Evolutionary conservation across 2,329 filamentous ascomycete genomes (phyloP).

Genomic region (Alternaria dauci): DNA sequence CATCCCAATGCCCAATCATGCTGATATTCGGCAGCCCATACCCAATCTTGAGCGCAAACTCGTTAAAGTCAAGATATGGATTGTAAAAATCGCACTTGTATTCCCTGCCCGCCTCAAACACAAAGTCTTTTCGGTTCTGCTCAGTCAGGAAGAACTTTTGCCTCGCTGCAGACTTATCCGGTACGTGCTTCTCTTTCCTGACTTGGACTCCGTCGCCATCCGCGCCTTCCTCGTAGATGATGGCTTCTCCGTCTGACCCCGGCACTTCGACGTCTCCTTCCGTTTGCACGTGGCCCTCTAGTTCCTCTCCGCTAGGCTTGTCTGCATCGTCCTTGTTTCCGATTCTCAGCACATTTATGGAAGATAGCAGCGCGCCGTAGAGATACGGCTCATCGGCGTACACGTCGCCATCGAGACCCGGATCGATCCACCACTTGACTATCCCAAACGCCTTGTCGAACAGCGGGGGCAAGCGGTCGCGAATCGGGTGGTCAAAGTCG

Average conservation of each 20-base stretch:
- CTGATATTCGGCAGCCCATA: conserved; percentile 73
- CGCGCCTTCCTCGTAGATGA: conserved; percentile 63
- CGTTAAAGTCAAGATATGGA: conserved; percentile 87
- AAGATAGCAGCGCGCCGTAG: conserved; percentile 81
- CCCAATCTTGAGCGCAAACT: conserved; percentile 68
- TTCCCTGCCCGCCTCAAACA: conserved; percentile 67
- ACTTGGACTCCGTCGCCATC: conserved; percentile 55
- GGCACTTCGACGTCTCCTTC: conserved; percentile 61
- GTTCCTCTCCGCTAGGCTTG: conserved; percentile 41
- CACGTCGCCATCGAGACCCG: conserved; percentile 86
- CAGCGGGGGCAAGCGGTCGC: conserved; percentile 83
- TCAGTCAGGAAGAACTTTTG: conserved; percentile 69
- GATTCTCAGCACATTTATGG: conserved; percentile 78
- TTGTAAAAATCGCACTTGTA: conserved; percentile 85
- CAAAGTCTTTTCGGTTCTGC: conserved; percentile 63
- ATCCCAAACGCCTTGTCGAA: conserved; percentile 85
- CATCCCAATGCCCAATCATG: conserved; percentile 82
- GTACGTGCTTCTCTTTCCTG: conserved; percentile 52
- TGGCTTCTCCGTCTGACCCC: conserved; percentile 51
- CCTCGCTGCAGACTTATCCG: conserved; percentile 55
- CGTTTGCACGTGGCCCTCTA: conserved; percentile 50
- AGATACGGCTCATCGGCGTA: conserved; percentile 87
- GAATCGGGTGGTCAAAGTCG: conserved; percentile 91
- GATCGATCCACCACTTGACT: conserved; percentile 90
- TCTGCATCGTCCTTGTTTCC: conserved; percentile 55